These are phyloP conservation scores for Thelonectria discophora DNA, from an alignment of 2,329 filamentous ascomycete genomes.

Conservation along the genomic window DNA sequence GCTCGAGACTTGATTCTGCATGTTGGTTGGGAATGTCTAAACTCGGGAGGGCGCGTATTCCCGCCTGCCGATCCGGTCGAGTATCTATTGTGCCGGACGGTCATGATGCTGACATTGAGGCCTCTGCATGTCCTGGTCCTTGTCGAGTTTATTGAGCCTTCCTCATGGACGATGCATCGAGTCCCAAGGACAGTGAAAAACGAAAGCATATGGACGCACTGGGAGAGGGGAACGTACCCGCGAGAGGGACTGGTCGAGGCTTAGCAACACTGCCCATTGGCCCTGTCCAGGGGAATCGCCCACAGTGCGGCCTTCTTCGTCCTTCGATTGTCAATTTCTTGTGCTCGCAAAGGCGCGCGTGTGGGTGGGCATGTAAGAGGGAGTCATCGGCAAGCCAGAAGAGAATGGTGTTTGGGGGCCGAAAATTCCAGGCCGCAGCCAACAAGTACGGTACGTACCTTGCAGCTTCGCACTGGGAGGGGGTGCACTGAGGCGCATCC, in stretches of 20 bases:
- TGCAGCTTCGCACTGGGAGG: not conserved
- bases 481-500: no score
- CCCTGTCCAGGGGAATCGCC: not conserved
- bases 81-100: not conserved
- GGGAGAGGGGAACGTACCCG: not conserved
- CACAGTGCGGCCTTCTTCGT: not conserved
- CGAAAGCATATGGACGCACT: not conserved
- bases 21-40: conserved; percentile 8
- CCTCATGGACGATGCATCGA: not conserved
- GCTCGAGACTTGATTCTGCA: conserved; percentile 25
- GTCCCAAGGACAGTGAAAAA: not conserved
- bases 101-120: not conserved
- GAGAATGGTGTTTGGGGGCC: conserved; percentile 22
- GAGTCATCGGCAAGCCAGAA: conserved; percentile 38
- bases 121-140: not conserved
- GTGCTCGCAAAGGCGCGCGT: conserved; percentile 2
- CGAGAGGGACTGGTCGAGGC: conserved; percentile 12
- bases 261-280: conserved; percentile 25
- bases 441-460: conserved; percentile 2
- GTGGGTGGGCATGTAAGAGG: conserved; percentile 16
- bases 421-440: conserved; percentile 10
- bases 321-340: not conserved
- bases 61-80: conserved; percentile 3
- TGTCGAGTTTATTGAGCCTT: conserved; percentile 2
- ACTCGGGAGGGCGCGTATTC: conserved; percentile 4